A percentile compares a stretch with the other conserved stretches of the same genome.
These are phyloP conservation scores for Phyllosticta paracitricarpa DNA, from an alignment of 2,329 filamentous ascomycete genomes.

Conservation along the genomic window DNA sequence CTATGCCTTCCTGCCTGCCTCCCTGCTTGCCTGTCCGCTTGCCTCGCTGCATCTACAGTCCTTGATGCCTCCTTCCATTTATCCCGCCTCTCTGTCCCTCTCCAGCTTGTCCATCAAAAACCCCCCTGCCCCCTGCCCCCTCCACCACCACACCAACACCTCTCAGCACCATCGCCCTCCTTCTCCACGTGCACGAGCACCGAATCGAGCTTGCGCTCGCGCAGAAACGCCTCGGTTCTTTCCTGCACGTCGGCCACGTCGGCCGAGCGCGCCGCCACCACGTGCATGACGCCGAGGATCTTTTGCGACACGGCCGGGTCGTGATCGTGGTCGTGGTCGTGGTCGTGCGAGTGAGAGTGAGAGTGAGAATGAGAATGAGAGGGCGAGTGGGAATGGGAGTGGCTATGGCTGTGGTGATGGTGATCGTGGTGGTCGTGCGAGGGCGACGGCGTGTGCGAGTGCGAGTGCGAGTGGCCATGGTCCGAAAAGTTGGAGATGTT, in stretches of 20 bases:
- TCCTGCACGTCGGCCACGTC: constrained; percentile 76
- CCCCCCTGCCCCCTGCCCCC: constrained; percentile 13
- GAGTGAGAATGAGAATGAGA: constrained; percentile 25
- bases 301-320: constrained; percentile 38
- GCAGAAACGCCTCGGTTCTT: constrained; percentile 62
- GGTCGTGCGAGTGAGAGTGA: constrained; percentile 17
- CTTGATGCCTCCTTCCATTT: too few relatives aligned
- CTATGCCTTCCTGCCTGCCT: too few relatives aligned
- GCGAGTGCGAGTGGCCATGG: too few relatives aligned
- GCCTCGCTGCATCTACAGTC: too few relatives aligned
- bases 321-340: constrained; percentile 24
- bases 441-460: constrained; percentile 10
- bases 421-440: constrained; percentile 23
- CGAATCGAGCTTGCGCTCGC: constrained; percentile 58
- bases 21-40: too few relatives aligned
- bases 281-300: constrained; percentile 76
- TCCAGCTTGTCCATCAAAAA: neutral
- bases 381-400: constrained; percentile 19
- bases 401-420: constrained; percentile 19
- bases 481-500: too few relatives aligned
- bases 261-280: constrained; percentile 62
- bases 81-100: too few relatives aligned
- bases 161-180: constrained; percentile 50
- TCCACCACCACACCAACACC: constrained; percentile 51
- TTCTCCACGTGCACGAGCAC: constrained; percentile 80